Evolutionary conservation across 345 rosid genomes (phyloP).

Genomic region (Noccaea bulbosa): DNA sequence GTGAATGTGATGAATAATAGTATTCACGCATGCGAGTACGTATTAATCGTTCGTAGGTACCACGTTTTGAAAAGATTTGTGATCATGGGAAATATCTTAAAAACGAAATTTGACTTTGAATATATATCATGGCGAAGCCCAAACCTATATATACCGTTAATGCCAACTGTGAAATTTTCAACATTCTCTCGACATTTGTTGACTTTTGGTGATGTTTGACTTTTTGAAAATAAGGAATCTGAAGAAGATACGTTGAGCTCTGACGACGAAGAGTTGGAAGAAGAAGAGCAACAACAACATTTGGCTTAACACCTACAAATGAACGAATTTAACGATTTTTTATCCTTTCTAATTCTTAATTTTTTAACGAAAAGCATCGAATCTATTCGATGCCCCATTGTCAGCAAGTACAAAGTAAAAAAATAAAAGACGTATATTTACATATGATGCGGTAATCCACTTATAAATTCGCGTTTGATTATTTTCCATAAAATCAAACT

Average conservation of each 20-base stretch:
- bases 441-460: not conserved
- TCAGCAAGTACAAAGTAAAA: not conserved
- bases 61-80: conserved; percentile 36
- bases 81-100: conserved; percentile 22
- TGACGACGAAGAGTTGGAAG: conserved; percentile 33
- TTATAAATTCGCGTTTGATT: not conserved
- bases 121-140: conserved; percentile 4
- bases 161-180: conserved; percentile 32
- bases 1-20: not conserved
- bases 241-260: conserved; percentile 47
- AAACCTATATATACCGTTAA: conserved; percentile 9
- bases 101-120: conserved; percentile 33
- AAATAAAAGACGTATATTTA: not conserved
- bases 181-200: conserved; percentile 25
- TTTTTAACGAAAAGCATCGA: conserved; percentile 25
- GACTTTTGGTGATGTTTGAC: not conserved
- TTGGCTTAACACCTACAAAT: conserved; percentile 30
- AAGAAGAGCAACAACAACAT: conserved; percentile 42
- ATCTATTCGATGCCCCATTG: conserved; percentile 38
- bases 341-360: conserved; percentile 2
- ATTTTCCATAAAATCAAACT: not conserved
- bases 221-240: conserved; percentile 38
- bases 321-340: conserved; percentile 9
- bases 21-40: conserved; percentile 26
- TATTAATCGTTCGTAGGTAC: conserved; percentile 22